Conservation (phyloP, 2,329 filamentous ascomycete genomes). For the Xylaria sp. region DNA sequence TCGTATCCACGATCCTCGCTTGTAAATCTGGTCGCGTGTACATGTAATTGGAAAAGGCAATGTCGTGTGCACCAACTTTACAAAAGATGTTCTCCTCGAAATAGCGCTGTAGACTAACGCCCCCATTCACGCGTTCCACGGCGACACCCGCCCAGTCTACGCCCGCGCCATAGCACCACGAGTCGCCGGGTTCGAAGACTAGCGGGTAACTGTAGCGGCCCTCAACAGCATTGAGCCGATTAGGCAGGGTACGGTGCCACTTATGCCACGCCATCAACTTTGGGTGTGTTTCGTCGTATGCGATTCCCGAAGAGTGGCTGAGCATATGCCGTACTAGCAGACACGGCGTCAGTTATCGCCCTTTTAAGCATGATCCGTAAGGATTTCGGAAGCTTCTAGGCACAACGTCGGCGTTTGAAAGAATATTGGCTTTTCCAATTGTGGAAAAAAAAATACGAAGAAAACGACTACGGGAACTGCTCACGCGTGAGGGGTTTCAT, state of each 20-base stretch:
- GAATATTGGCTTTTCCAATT: too few relatives aligned
- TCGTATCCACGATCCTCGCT: constrained; percentile 28
- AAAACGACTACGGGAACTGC: too few relatives aligned
- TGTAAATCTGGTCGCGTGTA: constrained; percentile 26
- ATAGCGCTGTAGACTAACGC: constrained; percentile 25
- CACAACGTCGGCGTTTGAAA: too few relatives aligned
- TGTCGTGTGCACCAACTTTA: constrained; percentile 23
- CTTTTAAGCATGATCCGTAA: too few relatives aligned
- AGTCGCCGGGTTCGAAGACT: constrained; percentile 50
- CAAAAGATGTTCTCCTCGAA: constrained; percentile 30
- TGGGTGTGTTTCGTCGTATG: constrained; percentile 44
- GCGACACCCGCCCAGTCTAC: constrained; percentile 50
- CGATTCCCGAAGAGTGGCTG: constrained; percentile 31
- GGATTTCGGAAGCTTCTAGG: too few relatives aligned
- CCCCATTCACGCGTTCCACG: constrained; percentile 27
- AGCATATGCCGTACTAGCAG: constrained; percentile 28
- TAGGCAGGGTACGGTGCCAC: constrained; percentile 38
- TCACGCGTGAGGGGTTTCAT: constrained; percentile 20
- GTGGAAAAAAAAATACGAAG: too few relatives aligned
- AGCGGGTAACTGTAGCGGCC: constrained; percentile 46
- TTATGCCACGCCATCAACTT: constrained; percentile 31
- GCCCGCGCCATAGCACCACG: constrained; percentile 49
- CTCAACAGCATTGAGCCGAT: constrained; percentile 24
- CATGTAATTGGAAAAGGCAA: constrained; percentile 29
- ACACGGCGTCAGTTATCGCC: too few relatives aligned